phyloP scores from a whole-genome alignment of 805 yeast species.

The Nakazawaea sp. region DNA sequence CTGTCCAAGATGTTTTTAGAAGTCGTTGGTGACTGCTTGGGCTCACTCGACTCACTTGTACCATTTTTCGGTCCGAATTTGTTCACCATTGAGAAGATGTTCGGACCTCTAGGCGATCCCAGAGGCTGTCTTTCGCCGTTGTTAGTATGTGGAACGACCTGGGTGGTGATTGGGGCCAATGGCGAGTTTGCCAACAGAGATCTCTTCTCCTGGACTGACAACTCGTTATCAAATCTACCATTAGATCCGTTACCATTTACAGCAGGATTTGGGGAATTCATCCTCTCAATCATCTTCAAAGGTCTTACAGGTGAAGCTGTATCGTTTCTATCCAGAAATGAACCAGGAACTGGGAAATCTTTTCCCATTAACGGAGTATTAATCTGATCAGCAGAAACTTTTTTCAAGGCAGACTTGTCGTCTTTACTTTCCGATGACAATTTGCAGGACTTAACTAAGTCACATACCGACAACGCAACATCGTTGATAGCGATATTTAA shows the following conservation, averaged over 20 bases:
- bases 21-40: conserved; percentile 12
- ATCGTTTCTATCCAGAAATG: conserved; percentile 10
- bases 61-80: conserved; percentile 18
- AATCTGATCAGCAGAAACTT: background rate
- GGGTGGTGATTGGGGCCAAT: conserved; percentile 6
- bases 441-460: conserved; percentile 49
- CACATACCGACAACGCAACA: conserved; percentile 58
- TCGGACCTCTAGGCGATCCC: conserved; percentile 13
- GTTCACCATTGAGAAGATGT: conserved; percentile 22
- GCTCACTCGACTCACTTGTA: conserved; percentile 2
- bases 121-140: background rate
- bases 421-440: conserved; percentile 19
- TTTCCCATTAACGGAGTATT: conserved; percentile 12
- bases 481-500: conserved; percentile 75
- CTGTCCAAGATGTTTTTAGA: conserved; percentile 7
- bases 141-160: background rate
- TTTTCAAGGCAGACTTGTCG: conserved; percentile 6
- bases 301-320: conserved; percentile 53
- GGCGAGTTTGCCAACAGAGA: conserved; percentile 4
- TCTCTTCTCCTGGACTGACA: background rate
- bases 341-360: conserved; percentile 4
- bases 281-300: conserved; percentile 56
- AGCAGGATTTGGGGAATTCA: conserved; percentile 26
- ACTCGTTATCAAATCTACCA: background rate
- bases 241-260: conserved; percentile 6